Base-by-base conservation (phyloP, 768 basidiomycete species). In the Leccinum subtestaceum region DNA sequence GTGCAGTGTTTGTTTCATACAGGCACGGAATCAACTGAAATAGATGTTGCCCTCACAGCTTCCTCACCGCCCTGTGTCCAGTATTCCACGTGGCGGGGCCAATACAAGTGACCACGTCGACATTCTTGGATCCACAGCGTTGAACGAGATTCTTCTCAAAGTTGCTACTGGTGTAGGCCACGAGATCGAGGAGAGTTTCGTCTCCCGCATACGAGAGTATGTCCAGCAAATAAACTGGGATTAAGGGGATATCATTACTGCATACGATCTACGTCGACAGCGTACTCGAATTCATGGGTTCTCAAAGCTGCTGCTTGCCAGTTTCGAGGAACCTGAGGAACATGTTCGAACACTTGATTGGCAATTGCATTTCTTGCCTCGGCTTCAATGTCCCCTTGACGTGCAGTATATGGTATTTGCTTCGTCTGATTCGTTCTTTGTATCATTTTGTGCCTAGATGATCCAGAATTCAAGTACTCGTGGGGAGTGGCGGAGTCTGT, bases 101-200 rank as follows among this genome's bases (percentile, higher is more conserved):
- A 91, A 89, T 60, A 96, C 95, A 1, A 86, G 89, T 50, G 93
- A 96, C 70, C 93, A 97, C 67, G 86, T 98, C 34, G 95, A 93
- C 72, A 84, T 93, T 55, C 78, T 87, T 25, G 85, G 95, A 7
- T 88, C 91, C 10, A 88, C 85, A 0, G 81, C 82, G 12, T 68
- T 98, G 59, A 98, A 96, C 72, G 91, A 94, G 70, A 85, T 97
- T n/a, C 83, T 98, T 57, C 72, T 97, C 31, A 88, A 93, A 72
- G 88, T 97, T 7, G 95, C 89, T 31, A 88, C 93, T 5, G 96
- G 96, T 0, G 83, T 79, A 13, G 90, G 87, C 3, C 73, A 90
- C 59, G 86, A 92, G 66, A 76, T 95, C 31, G 69, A 81, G 60
- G 86, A 94, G 58, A 77, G 68, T 52, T 85, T 85, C 63, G 88